These are phyloP conservation scores for Trifolium repens DNA, from an alignment of 306 rosid species.

Conservation along the genomic window DNA sequence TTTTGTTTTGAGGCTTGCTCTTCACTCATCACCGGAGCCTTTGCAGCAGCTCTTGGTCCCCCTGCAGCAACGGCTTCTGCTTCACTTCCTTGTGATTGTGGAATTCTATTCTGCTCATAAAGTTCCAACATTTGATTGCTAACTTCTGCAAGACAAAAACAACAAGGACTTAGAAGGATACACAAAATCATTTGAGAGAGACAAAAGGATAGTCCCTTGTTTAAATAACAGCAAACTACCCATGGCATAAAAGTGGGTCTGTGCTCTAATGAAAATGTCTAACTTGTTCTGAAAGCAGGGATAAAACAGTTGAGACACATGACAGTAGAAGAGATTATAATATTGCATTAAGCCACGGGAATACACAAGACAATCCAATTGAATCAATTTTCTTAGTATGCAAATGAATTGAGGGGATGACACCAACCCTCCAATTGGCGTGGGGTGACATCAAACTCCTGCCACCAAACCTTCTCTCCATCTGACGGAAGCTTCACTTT, in stretches of 20 bases:
- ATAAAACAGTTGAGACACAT: constrained; percentile 27
- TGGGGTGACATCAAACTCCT: constrained; percentile 99
- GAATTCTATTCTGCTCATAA: constrained; percentile 81
- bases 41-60: constrained; percentile 55
- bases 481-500: constrained; percentile 97
- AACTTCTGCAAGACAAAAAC: constrained; percentile 73
- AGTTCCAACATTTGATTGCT: constrained; percentile 99
- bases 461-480: constrained; percentile 99
- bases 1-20: constrained; percentile 58
- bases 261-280: constrained; percentile 27
- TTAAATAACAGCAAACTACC: constrained; percentile 32
- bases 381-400: constrained; percentile 38
- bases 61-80: constrained; percentile 70
- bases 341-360: constrained; percentile 37
- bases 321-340: constrained; percentile 33
- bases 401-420: constrained; percentile 56
- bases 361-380: constrained; percentile 44
- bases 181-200: constrained; percentile 19
- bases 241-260: constrained; percentile 17
- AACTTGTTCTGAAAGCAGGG: constrained; percentile 30
- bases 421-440: constrained; percentile 99
- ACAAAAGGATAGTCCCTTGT: constrained; percentile 38
- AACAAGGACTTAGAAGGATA: constrained; percentile 24
- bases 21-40: constrained; percentile 61
- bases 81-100: constrained; percentile 76